phyloP scores from a whole-genome alignment of 805 yeast genomes.

The Wickerhamomyces mucosus region DNA sequence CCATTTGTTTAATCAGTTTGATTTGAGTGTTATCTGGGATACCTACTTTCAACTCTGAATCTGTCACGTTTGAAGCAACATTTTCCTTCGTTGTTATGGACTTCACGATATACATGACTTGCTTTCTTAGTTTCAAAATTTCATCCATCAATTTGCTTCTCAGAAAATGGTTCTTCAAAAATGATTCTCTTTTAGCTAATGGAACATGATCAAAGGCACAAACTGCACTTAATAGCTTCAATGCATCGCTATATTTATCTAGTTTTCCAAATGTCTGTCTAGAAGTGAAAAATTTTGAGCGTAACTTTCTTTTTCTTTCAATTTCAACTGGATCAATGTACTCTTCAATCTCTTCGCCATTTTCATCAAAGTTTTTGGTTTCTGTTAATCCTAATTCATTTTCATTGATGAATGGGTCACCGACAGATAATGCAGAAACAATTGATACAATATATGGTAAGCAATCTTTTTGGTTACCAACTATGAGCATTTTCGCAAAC shows the following conservation, averaged over 20 bases:
- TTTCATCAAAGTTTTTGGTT: conserved; percentile 13
- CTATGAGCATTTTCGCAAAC: conserved; percentile 78
- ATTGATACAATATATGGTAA: conserved; percentile 83
- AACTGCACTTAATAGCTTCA: conserved; percentile 67
- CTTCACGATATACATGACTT: conserved; percentile 66
- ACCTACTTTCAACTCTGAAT: conserved; percentile 40
- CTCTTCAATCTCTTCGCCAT: conserved; percentile 21
- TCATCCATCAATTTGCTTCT: conserved; percentile 82
- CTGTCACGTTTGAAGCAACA: conserved; percentile 38
- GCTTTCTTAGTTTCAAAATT: conserved; percentile 70
- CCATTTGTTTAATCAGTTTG: conserved; percentile 78
- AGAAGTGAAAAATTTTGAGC: conserved; percentile 48
- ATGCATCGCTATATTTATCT: conserved; percentile 68
- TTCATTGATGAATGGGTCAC: conserved; percentile 78
- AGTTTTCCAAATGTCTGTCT: conserved; percentile 52
- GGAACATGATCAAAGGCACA: conserved; percentile 83
- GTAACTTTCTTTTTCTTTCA: conserved; percentile 28
- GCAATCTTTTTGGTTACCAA: conserved; percentile 82
- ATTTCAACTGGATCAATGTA: conserved; percentile 27
- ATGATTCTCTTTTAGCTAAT: conserved; percentile 30
- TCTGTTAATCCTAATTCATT: conserved; percentile 55
- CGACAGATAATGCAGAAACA: conserved; percentile 88
- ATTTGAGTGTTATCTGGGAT: conserved; percentile 66
- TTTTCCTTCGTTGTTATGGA: conserved; percentile 51
- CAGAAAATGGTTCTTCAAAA: conserved; percentile 54